Evolutionary conservation across 306 rosid genomes (phyloP).

Genomic region (Quercus ilex): DNA sequence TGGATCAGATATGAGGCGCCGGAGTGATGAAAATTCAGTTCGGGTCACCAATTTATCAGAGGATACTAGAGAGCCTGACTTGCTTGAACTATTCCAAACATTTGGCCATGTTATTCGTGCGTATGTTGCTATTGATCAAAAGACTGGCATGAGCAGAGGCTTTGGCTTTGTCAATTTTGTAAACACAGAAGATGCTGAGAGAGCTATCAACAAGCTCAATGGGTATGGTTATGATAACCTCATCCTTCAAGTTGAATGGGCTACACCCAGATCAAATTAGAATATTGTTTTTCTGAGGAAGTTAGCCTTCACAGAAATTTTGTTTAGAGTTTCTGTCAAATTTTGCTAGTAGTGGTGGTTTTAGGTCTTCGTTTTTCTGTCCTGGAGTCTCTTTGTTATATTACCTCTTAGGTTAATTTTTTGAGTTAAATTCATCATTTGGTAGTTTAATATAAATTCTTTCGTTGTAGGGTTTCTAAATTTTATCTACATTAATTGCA

Average conservation of each 20-base stretch:
- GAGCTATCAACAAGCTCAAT: conserved; percentile 86
- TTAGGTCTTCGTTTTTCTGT: neutral
- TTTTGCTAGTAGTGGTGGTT: neutral
- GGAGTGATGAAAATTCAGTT: conserved; percentile 93
- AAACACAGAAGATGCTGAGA: conserved; percentile 87
- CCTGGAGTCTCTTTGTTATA: neutral
- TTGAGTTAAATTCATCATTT: no score
- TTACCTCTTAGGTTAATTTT: no score
- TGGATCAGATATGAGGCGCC: conserved; percentile 79
- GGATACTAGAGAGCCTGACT: conserved; percentile 90
- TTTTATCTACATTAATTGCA: neutral
- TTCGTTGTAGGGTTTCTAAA: no score
- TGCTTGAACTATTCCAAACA: conserved; percentile 90
- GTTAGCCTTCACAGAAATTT: neutral
- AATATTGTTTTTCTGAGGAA: neutral
- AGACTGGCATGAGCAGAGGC: conserved; percentile 84
- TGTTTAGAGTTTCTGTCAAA: neutral
- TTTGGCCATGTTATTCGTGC: conserved; percentile 87
- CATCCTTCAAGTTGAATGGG: conserved; percentile 70
- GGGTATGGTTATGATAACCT: conserved; percentile 90
- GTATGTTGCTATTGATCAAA: conserved; percentile 85
- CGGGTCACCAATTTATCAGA: conserved; percentile 93
- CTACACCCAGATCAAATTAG: conserved; percentile 60
- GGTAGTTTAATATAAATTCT: no score
- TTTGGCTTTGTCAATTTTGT: conserved; percentile 97